Percentiles rank a stretch among this genome's conserved stretches.
Conservation (phyloP, 2,329 filamentous ascomycete genomes). For the Colletotrichum sidae region DNA sequence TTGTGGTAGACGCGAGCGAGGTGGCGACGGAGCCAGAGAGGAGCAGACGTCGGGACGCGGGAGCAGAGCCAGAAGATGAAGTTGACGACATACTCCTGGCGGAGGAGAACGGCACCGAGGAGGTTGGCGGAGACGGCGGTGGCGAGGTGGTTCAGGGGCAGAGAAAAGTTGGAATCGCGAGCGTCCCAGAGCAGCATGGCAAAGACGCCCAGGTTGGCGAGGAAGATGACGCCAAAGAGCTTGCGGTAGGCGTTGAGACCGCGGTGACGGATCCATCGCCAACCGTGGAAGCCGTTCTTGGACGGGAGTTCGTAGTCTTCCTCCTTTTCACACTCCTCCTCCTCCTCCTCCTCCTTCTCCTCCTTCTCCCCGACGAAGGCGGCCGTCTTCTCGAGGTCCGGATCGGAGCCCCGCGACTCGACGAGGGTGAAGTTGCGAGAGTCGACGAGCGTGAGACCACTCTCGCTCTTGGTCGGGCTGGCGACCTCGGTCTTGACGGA, state of each 20-base stretch:
- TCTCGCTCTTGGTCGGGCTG: constrained; percentile 26
- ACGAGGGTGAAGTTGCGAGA: constrained; percentile 22
- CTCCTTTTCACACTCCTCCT: constrained; percentile 12
- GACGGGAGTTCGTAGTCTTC: constrained; percentile 50
- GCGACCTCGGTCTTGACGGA: constrained; percentile 24
- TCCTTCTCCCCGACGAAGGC: constrained; percentile 26
- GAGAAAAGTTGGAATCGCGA: constrained; percentile 39
- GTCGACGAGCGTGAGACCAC: constrained; percentile 27
- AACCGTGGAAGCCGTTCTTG: constrained; percentile 54
- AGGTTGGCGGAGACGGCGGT: constrained; percentile 62
- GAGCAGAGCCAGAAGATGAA: constrained; percentile 61
- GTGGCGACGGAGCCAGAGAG: constrained; percentile 59
- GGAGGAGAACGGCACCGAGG: constrained; percentile 59
- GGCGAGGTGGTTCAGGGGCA: constrained; percentile 51
- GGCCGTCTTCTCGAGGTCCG: constrained; percentile 34
- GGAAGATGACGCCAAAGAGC: constrained; percentile 65
- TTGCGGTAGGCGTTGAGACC: constrained; percentile 67
- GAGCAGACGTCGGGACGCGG: constrained; percentile 55
- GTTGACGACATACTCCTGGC: constrained; percentile 67
- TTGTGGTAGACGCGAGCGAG: constrained; percentile 65
- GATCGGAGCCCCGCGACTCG: constrained; percentile 9
- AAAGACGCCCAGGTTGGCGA: constrained; percentile 62
- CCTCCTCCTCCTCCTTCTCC: constrained; percentile 19
- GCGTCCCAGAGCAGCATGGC: constrained; percentile 51
- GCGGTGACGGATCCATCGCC: constrained; percentile 54